A percentile compares a stretch with the other conserved stretches of the same genome.
phyloP scores from a whole-genome alignment of 495 filamentous ascomycete genomes.

The Bombardia bombarda region DNA sequence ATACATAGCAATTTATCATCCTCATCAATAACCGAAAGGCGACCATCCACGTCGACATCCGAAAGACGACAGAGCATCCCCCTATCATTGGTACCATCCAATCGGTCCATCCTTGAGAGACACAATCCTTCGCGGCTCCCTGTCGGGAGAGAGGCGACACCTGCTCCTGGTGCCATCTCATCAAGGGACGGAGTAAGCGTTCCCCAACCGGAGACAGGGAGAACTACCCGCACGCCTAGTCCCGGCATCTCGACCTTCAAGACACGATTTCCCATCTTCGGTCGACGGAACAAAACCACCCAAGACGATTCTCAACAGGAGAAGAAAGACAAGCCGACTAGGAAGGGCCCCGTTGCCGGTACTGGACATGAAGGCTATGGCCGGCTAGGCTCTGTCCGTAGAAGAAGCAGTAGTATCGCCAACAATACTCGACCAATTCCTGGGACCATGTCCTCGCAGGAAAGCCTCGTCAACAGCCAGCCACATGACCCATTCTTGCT shows the following conservation, averaged over 20 bases:
- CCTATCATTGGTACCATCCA: conserved; percentile 19
- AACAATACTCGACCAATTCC: conserved; percentile 35
- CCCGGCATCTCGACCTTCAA: conserved; percentile 35
- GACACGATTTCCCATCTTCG: conserved; percentile 68
- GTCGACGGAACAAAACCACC: conserved; percentile 61
- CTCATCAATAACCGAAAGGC: conserved; percentile 36
- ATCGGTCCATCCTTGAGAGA: conserved; percentile 18
- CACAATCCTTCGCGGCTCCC: conserved; percentile 21
- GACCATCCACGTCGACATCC: conserved; percentile 36
- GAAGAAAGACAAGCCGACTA: conserved; percentile 45
- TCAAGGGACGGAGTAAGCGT: conserved; percentile 8
- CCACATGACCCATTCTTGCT: conserved; percentile 48
- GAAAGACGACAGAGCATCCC: conserved; percentile 35
- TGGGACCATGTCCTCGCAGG: conserved; percentile 41
- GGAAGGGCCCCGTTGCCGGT: conserved; percentile 83
- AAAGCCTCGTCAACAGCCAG: conserved; percentile 34
- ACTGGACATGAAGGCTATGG: conserved; percentile 97
- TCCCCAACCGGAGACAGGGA: conserved; percentile 25
- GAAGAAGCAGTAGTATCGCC: conserved; percentile 50
- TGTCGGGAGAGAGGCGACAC: conserved; percentile 28
- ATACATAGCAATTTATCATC: conserved; percentile 69
- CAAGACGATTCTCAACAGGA: conserved; percentile 41
- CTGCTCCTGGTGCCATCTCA: conserved; percentile 25
- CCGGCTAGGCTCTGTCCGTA: conserved; percentile 50
- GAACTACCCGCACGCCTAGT: conserved; percentile 36